Conservation (phyloP, 1,284 basidiomycete species). For the Pseudozyma flocculosa region DNA sequence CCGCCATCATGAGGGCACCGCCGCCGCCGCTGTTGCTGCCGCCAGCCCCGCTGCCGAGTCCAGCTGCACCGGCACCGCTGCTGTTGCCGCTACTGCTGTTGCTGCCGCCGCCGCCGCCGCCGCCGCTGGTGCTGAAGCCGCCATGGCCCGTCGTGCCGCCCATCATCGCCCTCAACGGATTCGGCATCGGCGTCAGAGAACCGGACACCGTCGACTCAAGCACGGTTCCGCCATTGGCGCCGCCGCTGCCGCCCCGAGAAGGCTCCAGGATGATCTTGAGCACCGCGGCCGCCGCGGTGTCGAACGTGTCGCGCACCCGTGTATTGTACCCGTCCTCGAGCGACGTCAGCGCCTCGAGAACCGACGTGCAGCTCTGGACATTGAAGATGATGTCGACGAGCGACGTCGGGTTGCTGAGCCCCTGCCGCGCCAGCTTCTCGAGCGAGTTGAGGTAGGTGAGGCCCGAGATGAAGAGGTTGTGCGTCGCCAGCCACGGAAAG, state of each 20-base stretch:
- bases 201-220: neutral
- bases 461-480: constrained; percentile 34
- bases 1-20: neutral
- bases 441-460: constrained; percentile 34
- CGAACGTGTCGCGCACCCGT: constrained; percentile 26
- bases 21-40: too few species aligned
- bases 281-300: constrained; percentile 25
- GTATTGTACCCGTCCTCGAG: constrained; percentile 24
- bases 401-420: constrained; percentile 11
- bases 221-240: neutral
- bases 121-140: too few species aligned
- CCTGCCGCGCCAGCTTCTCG: constrained; percentile 23
- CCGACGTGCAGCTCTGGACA: constrained; percentile 36
- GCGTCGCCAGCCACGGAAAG: constrained; percentile 31
- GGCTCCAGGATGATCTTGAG: constrained; percentile 21
- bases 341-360: constrained; percentile 26
- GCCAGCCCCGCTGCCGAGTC: too few species aligned
- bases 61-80: too few species aligned
- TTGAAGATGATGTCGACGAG: constrained; percentile 34
- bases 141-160: too few species aligned
- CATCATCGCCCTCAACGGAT: neutral
- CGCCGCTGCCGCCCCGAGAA: neutral
- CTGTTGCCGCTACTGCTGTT: too few species aligned
- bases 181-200: neutral
- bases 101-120: too few species aligned